These are phyloP conservation scores for Croton setiger DNA, from an alignment of 441 rosid species.

Conservation along the genomic window DNA sequence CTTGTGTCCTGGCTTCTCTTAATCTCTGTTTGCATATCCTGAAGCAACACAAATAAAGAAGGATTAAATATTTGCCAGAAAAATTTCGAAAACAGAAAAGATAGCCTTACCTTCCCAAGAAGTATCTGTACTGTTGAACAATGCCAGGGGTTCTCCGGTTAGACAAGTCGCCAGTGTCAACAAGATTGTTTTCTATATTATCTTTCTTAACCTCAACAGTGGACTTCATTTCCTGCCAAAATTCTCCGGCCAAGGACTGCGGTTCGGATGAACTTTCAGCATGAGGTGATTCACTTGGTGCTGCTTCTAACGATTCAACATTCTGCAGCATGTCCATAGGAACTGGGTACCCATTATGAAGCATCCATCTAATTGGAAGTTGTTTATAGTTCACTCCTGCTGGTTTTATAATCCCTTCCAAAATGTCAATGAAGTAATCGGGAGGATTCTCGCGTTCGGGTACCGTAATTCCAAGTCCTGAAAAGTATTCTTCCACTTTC, in stretches of 20 bases:
- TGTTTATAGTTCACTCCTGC: slow-evolving; percentile 60
- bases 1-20: slow-evolving; percentile 79
- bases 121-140: slow-evolving; percentile 71
- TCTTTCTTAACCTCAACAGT: slow-evolving; percentile 65
- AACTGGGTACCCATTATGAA: slow-evolving; percentile 82
- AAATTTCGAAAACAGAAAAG: slow-evolving; percentile 1
- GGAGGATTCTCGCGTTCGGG: slow-evolving; percentile 97
- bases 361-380: slow-evolving; percentile 96
- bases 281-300: slow-evolving; percentile 42
- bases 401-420: slow-evolving; percentile 86
- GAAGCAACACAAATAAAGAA: slow-evolving; percentile 14
- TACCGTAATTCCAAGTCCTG: slow-evolving; percentile 67
- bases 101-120: slow-evolving; percentile 71
- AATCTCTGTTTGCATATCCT: slow-evolving; percentile 89
- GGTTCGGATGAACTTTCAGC: slow-evolving; percentile 37
- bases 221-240: slow-evolving; percentile 71
- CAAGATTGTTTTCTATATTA: slow-evolving; percentile 45
- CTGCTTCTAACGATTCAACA: slow-evolving; percentile 47
- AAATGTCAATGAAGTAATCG: slow-evolving; percentile 89
- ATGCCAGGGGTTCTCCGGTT: slow-evolving; percentile 60
- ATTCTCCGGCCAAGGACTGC: slow-evolving; percentile 71
- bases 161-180: slow-evolving; percentile 58
- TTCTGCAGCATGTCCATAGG: slow-evolving; percentile 82
- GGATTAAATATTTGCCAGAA: not conserved
- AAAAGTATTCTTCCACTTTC: slow-evolving; percentile 85